Evolutionary conservation across 2,329 filamentous ascomycete genomes (phyloP).

Genomic region (Stachybotrys chlorohalonatus): DNA sequence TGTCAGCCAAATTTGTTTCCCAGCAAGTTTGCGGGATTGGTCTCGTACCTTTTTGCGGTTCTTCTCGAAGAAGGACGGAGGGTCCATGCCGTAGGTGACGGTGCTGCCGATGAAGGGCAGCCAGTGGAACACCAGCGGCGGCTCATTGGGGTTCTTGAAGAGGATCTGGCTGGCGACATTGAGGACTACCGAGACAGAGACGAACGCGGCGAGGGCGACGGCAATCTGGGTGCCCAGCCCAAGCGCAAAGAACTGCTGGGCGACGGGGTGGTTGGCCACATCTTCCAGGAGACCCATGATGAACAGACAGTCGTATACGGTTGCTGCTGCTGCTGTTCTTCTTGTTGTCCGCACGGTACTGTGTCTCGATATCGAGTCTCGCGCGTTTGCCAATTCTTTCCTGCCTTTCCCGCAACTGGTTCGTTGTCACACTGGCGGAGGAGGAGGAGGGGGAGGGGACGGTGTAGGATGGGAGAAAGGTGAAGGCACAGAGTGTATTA

Average conservation of each 20-base stretch:
- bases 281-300: constrained; percentile 50
- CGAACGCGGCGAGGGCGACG: constrained; percentile 30
- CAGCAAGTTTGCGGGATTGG: not conserved
- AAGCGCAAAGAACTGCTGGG: constrained; percentile 39
- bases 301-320: not conserved
- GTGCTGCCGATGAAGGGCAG: constrained; percentile 83
- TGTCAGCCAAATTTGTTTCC: too few relatives aligned
- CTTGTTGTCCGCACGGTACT: not conserved
- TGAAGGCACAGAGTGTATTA: not conserved
- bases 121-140: constrained; percentile 73
- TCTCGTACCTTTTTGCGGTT: constrained; percentile 62
- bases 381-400: too few relatives aligned
- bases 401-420: too few relatives aligned
- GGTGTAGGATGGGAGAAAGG: not conserved
- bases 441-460: too few relatives aligned
- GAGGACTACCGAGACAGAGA: constrained; percentile 54
- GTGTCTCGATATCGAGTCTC: too few relatives aligned
- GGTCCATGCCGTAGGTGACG: constrained; percentile 89
- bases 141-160: constrained; percentile 73
- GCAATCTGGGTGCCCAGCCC: constrained; percentile 37
- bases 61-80: constrained; percentile 75
- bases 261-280: constrained; percentile 36
- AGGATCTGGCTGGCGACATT: constrained; percentile 77
- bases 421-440: too few relatives aligned
- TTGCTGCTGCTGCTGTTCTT: not conserved